Evolutionary conservation across 768 basidiomycete genomes (phyloP).

Genomic region (Chalciporus piperatus): DNA sequence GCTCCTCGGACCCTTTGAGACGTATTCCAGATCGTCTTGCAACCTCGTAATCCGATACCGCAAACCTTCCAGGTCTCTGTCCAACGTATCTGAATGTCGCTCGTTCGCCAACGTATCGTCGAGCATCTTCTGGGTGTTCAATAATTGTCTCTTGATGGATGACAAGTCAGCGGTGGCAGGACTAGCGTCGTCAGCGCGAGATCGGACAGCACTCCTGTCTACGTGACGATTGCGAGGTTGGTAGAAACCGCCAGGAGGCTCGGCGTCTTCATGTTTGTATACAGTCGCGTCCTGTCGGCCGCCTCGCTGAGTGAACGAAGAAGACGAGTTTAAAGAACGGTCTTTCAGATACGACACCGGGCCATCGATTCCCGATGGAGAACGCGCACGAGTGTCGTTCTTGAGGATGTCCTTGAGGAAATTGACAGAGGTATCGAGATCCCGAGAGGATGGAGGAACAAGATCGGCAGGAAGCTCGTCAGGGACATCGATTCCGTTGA

Average conservation of each 20-base stretch:
- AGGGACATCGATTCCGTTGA: slow-evolving; percentile 92
- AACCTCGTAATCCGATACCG: slow-evolving; percentile 81
- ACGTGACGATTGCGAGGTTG: slow-evolving; percentile 80
- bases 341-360: slow-evolving; percentile 63
- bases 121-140: slow-evolving; percentile 75
- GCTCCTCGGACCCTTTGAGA: slow-evolving; percentile 69
- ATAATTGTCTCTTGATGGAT: slow-evolving; percentile 84
- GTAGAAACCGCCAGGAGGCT: slow-evolving; percentile 65
- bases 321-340: slow-evolving; percentile 64
- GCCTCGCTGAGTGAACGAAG: slow-evolving; percentile 46
- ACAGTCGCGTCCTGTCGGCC: slow-evolving; percentile 84
- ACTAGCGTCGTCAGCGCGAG: slow-evolving; percentile 62
- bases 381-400: slow-evolving; percentile 77
- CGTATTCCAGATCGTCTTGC: slow-evolving; percentile 89
- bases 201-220: slow-evolving; percentile 78
- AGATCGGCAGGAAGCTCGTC: slow-evolving; percentile 85
- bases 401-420: slow-evolving; percentile 85
- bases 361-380: slow-evolving; percentile 49
- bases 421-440: slow-evolving; percentile 86
- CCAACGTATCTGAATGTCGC: slow-evolving; percentile 86
- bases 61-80: slow-evolving; percentile 84
- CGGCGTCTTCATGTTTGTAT: slow-evolving; percentile 77
- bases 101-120: slow-evolving; percentile 70
- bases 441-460: slow-evolving; percentile 85
- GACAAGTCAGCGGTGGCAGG: slow-evolving; percentile 63